phyloP scores from a whole-genome alignment of 2,329 filamentous ascomycete species.

The Pseudogymnoascus sp. region DNA sequence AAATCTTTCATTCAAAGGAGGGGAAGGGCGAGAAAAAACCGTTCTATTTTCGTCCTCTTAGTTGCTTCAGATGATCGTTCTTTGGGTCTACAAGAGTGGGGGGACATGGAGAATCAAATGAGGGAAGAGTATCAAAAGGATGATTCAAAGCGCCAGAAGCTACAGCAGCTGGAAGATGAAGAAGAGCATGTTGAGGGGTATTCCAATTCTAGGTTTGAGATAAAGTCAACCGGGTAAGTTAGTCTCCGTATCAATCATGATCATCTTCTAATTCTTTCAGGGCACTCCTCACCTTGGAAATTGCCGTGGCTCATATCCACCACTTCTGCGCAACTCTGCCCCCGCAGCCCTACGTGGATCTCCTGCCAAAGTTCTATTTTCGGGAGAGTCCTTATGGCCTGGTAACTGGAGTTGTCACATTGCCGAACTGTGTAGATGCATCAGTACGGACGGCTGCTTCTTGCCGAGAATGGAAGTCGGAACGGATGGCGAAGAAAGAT shows the following conservation, averaged over 20 bases:
- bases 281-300: conserved; percentile 64
- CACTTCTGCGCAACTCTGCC: conserved; percentile 69
- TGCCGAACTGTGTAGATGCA: conserved; percentile 65
- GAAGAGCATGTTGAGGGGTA: conserved; percentile 31
- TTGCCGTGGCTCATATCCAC: conserved; percentile 67
- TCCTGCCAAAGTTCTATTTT: conserved; percentile 60
- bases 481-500: conserved; percentile 69
- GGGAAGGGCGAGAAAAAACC: conserved; percentile 51
- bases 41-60: conserved; percentile 50
- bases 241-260: conserved; percentile 10
- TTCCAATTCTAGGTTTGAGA: conserved; percentile 26
- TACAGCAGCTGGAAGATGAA: conserved; percentile 19
- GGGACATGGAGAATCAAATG: conserved; percentile 65
- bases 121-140: conserved; percentile 36
- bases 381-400: conserved; percentile 27
- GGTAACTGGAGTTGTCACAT: conserved; percentile 53
- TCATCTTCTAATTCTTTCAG: conserved; percentile 30
- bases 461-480: conserved; percentile 55
- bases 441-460: conserved; percentile 49
- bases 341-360: conserved; percentile 52
- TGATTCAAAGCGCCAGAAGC: conserved; percentile 21
- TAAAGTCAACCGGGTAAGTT: conserved; percentile 37
- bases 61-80: conserved; percentile 32
- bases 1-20: conserved; percentile 60
- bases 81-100: conserved; percentile 46